Evolutionary conservation across 768 basidiomycete genomes (phyloP).

Genomic region (Boletus rufocinnamomeus): DNA sequence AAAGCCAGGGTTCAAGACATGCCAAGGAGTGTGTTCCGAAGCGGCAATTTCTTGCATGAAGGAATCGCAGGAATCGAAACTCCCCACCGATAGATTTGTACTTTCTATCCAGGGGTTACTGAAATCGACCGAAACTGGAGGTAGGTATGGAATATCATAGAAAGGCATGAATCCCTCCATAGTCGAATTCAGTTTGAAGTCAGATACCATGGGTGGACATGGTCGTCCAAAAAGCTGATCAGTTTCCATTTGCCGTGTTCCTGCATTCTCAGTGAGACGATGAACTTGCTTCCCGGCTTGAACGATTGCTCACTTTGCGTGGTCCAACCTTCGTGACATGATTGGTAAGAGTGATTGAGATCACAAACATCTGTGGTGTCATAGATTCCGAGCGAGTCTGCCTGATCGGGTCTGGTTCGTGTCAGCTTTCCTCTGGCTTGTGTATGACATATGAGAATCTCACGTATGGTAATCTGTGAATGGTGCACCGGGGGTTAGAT

Average conservation of each 20-base stretch:
- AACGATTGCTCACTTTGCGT: constrained; percentile 7
- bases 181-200: neutral
- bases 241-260: too few species aligned
- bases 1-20: neutral
- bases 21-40: neutral
- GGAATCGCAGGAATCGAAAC: neutral
- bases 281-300: neutral
- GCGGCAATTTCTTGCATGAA: neutral
- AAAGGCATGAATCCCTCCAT: neutral
- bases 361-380: neutral
- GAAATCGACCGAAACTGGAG: neutral
- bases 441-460: neutral
- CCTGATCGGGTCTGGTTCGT: neutral
- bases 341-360: neutral
- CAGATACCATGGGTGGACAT: too few species aligned
- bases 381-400: neutral
- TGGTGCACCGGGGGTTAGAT: neutral
- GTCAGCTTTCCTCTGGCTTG: neutral
- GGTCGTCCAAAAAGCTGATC: neutral
- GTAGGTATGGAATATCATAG: neutral
- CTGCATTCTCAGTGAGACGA: constrained; percentile 8
- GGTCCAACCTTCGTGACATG: neutral
- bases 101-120: neutral
- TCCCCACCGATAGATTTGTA: neutral
- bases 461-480: neutral